Conservation (phyloP, 169 alveolate genomes). For the Cryptosporidium muris region DNA sequence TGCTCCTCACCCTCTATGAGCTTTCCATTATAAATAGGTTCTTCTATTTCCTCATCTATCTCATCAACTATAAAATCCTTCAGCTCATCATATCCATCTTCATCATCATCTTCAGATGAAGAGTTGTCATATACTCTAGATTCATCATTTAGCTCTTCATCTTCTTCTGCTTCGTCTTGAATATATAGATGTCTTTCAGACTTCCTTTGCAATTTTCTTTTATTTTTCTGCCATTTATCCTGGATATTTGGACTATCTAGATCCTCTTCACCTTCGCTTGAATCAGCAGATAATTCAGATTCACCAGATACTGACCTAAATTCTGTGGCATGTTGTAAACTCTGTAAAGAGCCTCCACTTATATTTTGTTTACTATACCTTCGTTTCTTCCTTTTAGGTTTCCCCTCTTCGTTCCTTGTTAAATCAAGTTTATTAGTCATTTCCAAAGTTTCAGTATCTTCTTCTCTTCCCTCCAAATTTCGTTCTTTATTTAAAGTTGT, state of each 20-base stretch:
- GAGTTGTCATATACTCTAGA: background rate
- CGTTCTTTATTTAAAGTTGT: background rate
- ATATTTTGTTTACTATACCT: background rate
- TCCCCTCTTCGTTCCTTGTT: background rate
- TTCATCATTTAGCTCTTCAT: slow-evolving; percentile 46
- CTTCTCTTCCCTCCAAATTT: background rate
- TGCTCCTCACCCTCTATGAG: background rate
- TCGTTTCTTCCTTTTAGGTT: background rate
- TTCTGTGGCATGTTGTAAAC: background rate
- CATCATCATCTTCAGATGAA: slow-evolving; percentile 48
- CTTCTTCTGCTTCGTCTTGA: slow-evolving; percentile 61
- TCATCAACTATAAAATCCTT: slow-evolving; percentile 12
- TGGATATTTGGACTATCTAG: slow-evolving; percentile 1
- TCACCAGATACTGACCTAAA: background rate
- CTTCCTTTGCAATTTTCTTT: background rate
- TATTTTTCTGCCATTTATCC: slow-evolving; percentile 14
- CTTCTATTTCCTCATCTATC: background rate
- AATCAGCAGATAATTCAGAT: slow-evolving; percentile 8
- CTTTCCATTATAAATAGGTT: background rate
- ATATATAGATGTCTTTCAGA: slow-evolving; percentile 1
- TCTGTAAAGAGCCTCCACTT: slow-evolving; percentile 21
- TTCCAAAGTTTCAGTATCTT: background rate
- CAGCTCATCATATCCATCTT: slow-evolving; percentile 36
- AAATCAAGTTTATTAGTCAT: background rate
- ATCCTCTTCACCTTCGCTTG: background rate